Evolutionary conservation across 1,284 basidiomycete species (phyloP), one percentile per base, ranked within the genome.

Genomic region (Moesziomyces parantarcticus): DNA sequence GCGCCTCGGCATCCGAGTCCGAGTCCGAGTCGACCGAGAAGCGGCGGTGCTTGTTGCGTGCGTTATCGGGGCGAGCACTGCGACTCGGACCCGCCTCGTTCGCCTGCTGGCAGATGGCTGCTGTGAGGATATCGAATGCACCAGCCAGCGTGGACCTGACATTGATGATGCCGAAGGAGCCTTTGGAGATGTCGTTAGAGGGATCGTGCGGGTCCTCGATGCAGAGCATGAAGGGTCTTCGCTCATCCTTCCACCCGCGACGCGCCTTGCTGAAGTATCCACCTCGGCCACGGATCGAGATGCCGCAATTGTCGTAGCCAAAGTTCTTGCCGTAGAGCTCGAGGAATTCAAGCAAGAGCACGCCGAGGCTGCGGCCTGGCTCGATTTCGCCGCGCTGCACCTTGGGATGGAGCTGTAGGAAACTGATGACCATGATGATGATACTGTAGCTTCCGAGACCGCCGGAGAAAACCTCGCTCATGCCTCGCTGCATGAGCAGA

Each of bases 391-490:
- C 91, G 53, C 89, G 85, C 43, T 96, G 90, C 65, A 99, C 89
- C 84, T 96, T 97, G 0, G 96, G 97, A 83, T 99, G 96, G 86
- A 97, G 91, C 86, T 98, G 96, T 48, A 99, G 86, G 84, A 98
- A 98, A 82, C 90, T 93, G 76, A 98, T 89, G 14, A 92, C 93
- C 63, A 98, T 85, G 83, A 93, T 96, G 57, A 97, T 94, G 72
- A 97, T 93, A 68, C 92, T 91, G 84, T 97, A 99, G 81, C 92
- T 94, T 10, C 96, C 95, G 18, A 99, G 85, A 0, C 97, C 96
- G 11, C 97, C 96, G 0, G 92, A 92, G 84, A 91, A 98, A 14
- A 98, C 96, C 84, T 99, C 96, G 84, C 97, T 98, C 93, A 98
- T 93, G 25, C 89, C 90, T 40, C 96, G 87, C 82, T 97, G 93